Percentiles rank a stretch among this genome's conserved stretches.
Evolutionary conservation across 2,329 filamentous ascomycete species (phyloP).

Genomic region (Xylariaceae sp.): DNA sequence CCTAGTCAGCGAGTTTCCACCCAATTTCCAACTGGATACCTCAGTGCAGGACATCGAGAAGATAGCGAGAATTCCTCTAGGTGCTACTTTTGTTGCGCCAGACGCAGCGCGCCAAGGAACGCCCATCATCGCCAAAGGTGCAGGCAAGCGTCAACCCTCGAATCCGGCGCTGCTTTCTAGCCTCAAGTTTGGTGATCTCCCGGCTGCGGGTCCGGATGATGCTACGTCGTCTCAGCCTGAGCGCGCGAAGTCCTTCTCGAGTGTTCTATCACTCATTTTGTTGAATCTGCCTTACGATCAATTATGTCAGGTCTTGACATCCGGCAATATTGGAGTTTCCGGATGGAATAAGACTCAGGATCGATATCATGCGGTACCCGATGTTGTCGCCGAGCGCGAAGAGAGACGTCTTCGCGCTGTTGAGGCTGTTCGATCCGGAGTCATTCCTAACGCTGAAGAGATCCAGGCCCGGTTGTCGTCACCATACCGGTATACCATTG

Average conservation of each 20-base stretch:
- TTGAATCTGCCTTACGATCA: conserved; percentile 65
- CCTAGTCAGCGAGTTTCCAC: conserved; percentile 54
- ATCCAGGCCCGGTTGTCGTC: conserved; percentile 35
- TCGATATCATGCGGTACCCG: conserved; percentile 44
- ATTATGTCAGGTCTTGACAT: conserved; percentile 61
- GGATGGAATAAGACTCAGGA: conserved; percentile 46
- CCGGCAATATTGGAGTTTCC: conserved; percentile 48
- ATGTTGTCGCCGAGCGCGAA: conserved; percentile 54
- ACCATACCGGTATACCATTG: conserved; percentile 36
- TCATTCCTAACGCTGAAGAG: conserved; percentile 33
- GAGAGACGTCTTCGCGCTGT: conserved; percentile 45
- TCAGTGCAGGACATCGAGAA: conserved; percentile 34
- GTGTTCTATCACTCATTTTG: conserved; percentile 58
- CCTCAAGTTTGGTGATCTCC: conserved; percentile 69
- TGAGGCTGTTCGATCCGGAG: conserved; percentile 37
- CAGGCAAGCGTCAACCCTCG: conserved; percentile 30
- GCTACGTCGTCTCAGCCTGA: conserved; percentile 23
- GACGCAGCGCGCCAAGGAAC: conserved; percentile 32
- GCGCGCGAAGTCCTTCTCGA: conserved; percentile 37
- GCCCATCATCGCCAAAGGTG: conserved; percentile 37
- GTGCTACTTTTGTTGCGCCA: conserved; percentile 28
- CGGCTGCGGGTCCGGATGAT: conserved; percentile 33
- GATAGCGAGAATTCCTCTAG: conserved; percentile 43
- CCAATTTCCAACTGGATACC: conserved; percentile 54
- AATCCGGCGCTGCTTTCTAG: conserved; percentile 52